Evolutionary conservation across 345 rosid genomes (phyloP), one percentile per base, ranked within the genome.

Genomic region (Gossypium thurberi): DNA sequence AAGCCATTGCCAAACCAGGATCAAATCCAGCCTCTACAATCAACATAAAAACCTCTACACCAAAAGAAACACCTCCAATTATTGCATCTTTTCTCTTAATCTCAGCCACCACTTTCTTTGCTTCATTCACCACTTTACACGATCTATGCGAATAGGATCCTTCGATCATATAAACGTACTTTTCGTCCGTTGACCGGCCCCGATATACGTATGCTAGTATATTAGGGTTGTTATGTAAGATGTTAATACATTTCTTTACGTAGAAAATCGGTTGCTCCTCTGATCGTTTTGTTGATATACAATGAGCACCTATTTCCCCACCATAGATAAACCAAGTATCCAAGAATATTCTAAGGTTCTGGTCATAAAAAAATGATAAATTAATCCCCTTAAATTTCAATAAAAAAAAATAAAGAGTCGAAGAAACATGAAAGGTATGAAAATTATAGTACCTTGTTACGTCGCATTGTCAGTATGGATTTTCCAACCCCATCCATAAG

Each of bases 401-500:
- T 17, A 51, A 51, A 51, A 28, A 21, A 28, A 51, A 51, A 51
- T 17, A 17, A 17, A 51, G 17, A 51, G 20, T 51, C 58, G 21
- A 18, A 53, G 23, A 10, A 57, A 57, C 33, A 57, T 21, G 10
- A 20, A 8, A 10, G 15, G 25, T 13, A 2, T 51, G 17, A 4
- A 37, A 40, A 46, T 23, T 15, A 60, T 15, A 20, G n/a, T 87
- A 94, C 98, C 93, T 94, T 91, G 44, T 77, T 78, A 28, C 89
- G 93, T 42, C 74, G 88, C 81, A 90, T 68, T 28, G 91, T 81
- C 77, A 91, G 76, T 76, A 94, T 61, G 11, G 93, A 79, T 73
- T 82, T 88, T 1, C 98, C 98, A 0, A 83, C 69, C 52, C 74
- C 84, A 73, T 91, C 98, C 98, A 91, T 94, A 42, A 94, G 95